phyloP scores from a whole-genome alignment of 148 eudicot genomes.

The Polygonum aviculare region DNA sequence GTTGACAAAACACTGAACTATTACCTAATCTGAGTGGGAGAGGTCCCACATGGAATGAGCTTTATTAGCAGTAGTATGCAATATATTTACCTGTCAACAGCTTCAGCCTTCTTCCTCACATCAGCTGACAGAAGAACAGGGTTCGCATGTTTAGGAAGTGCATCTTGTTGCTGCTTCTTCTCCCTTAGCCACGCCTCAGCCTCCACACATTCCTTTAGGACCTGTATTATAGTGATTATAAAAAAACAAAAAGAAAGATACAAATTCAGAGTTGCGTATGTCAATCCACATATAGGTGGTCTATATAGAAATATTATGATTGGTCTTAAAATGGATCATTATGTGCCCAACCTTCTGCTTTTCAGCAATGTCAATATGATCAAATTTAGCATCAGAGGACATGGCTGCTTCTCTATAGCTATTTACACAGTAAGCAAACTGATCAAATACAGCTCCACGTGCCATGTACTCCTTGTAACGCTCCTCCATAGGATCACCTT shows the following conservation, averaged over 20 bases:
- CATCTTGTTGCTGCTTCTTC: conserved; percentile 75
- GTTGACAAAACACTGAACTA: not conserved
- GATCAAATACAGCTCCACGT: conserved; percentile 56
- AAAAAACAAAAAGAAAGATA: not conserved
- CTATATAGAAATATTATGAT: not conserved
- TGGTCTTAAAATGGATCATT: not conserved
- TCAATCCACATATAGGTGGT: not conserved
- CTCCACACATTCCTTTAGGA: conserved; percentile 54
- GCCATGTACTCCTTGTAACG: conserved; percentile 68
- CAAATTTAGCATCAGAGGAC: conserved; percentile 69
- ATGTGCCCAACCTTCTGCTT: conserved; percentile 59
- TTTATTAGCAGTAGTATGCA: not conserved
- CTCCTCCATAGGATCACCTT: conserved; percentile 86
- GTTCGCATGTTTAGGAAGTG: conserved; percentile 58
- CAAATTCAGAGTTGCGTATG: not conserved
- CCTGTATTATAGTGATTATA: conserved; percentile 25
- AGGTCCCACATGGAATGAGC: not conserved
- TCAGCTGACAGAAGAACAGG: conserved; percentile 71
- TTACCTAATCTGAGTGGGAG: not conserved
- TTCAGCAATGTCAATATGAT: conserved; percentile 76
- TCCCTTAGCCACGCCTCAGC: conserved; percentile 88
- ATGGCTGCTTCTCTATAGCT: conserved; percentile 68
- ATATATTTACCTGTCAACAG: conserved; percentile 59
- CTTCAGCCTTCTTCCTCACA: conserved; percentile 64
- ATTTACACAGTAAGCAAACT: conserved; percentile 41